A percentile compares a stretch with the other conserved stretches of the same genome.
Evolutionary conservation across 164 flowering plant species (phyloP).

Genomic region (Saururus chinensis): DNA sequence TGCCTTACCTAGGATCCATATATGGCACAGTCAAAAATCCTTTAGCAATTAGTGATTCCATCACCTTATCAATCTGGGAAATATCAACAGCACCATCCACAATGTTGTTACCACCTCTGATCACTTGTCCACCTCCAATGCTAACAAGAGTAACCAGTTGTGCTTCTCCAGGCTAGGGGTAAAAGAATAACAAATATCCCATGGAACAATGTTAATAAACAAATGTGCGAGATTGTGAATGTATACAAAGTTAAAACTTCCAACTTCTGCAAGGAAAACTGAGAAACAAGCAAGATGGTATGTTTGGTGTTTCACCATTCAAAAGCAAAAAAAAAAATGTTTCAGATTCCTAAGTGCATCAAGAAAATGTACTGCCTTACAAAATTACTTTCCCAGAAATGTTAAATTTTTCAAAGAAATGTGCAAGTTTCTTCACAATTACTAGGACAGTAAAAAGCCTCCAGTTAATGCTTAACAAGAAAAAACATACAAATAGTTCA

Average conservation of each 20-base stretch:
- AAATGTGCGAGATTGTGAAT: neutral
- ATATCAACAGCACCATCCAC: constrained; percentile 58
- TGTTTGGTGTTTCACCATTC: no score
- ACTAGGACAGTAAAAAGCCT: no score
- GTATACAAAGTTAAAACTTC: neutral
- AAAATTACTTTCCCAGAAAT: no score
- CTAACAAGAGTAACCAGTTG: constrained; percentile 64
- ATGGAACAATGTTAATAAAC: neutral
- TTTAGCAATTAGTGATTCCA: constrained; percentile 35
- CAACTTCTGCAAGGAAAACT: neutral
- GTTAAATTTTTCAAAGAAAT: no score
- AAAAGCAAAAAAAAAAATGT: no score
- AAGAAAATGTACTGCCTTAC: no score
- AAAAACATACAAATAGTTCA: neutral
- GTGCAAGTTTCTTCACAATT: no score
- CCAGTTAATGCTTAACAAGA: neutral
- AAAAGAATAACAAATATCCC: neutral
- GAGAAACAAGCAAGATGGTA: neutral
- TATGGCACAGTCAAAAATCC: constrained; percentile 42
- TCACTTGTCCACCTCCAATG: constrained; percentile 63
- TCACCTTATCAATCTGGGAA: constrained; percentile 20
- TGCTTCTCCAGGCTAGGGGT: constrained; percentile 76
- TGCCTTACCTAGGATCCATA: constrained; percentile 40
- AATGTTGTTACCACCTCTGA: constrained; percentile 82
- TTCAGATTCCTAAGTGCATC: no score